Evolutionary conservation across 225 moss, liverwort and hornwort species (phyloP).

Genomic region (Sphagnum tenellum): DNA sequence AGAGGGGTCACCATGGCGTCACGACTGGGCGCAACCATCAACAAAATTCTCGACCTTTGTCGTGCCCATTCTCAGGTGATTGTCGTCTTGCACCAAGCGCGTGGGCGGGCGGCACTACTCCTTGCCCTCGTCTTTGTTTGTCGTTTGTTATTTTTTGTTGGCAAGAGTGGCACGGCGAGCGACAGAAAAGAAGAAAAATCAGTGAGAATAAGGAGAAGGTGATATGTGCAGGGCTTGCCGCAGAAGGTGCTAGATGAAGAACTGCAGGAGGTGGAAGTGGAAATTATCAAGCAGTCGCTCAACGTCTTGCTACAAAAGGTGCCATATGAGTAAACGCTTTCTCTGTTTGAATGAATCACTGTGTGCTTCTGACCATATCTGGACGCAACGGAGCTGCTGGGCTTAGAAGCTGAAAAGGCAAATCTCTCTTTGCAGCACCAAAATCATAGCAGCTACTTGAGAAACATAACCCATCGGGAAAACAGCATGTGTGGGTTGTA

Average conservation of each 20-base stretch:
- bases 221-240: slow-evolving; percentile 58
- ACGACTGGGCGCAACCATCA: slow-evolving; percentile 28
- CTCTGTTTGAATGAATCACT: too few species aligned
- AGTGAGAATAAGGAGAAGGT: neutral
- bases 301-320: slow-evolving; percentile 74
- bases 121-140: neutral
- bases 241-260: slow-evolving; percentile 71
- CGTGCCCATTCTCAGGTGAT: slow-evolving; percentile 65
- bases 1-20: slow-evolving; percentile 23
- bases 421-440: too few species aligned
- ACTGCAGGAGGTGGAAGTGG: slow-evolving; percentile 34
- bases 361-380: neutral
- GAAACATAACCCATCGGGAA: too few species aligned
- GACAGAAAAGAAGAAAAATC: neutral
- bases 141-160: neutral
- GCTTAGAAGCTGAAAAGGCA: too few species aligned
- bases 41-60: slow-evolving; percentile 69
- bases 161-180: neutral
- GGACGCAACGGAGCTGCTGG: too few species aligned
- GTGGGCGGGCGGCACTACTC: neutral
- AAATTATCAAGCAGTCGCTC: slow-evolving; percentile 47
- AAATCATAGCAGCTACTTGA: too few species aligned
- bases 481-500: too few species aligned
- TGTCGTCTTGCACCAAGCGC: neutral
- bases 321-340: neutral